phyloP scores from a whole-genome alignment of 2,329 filamentous ascomycete genomes.

The Chrysoporthe puriensis region DNA sequence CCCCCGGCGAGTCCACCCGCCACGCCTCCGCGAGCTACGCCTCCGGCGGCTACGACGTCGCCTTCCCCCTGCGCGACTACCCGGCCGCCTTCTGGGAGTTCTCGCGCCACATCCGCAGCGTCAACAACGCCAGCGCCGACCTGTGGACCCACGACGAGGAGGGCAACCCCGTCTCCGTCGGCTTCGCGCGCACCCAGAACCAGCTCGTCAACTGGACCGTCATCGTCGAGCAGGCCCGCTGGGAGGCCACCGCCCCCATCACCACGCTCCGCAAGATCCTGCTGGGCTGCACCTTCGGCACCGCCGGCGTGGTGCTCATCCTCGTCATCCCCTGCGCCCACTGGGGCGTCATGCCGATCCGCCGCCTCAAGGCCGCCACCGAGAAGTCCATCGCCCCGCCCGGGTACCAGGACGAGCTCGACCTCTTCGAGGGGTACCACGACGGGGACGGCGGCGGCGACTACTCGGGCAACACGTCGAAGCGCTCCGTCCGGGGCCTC shows the following conservation, averaged over 20 bases:
- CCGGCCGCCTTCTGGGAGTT: slow-evolving; percentile 66
- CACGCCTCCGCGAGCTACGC: slow-evolving; percentile 50
- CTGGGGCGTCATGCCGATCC: slow-evolving; percentile 78
- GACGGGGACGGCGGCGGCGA: slow-evolving; percentile 45
- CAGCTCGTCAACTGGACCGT: slow-evolving; percentile 80
- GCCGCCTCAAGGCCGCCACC: slow-evolving; percentile 74
- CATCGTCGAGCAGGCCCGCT: slow-evolving; percentile 74
- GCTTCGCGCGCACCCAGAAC: slow-evolving; percentile 72
- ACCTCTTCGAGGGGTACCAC: slow-evolving; percentile 46
- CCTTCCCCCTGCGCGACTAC: slow-evolving; percentile 65
- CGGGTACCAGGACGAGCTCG: slow-evolving; percentile 56
- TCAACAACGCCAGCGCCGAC: slow-evolving; percentile 70
- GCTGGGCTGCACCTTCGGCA: slow-evolving; percentile 83
- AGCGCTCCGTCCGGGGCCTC: slow-evolving; percentile 49
- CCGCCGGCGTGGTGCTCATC: slow-evolving; percentile 71
- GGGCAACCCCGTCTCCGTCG: slow-evolving; percentile 71
- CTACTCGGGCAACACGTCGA: slow-evolving; percentile 46
- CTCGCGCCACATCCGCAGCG: slow-evolving; percentile 48
- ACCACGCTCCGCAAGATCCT: slow-evolving; percentile 76
- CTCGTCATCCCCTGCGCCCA: slow-evolving; percentile 80
- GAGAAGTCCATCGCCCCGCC: slow-evolving; percentile 72
- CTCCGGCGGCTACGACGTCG: slow-evolving; percentile 46
- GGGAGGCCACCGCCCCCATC: slow-evolving; percentile 79
- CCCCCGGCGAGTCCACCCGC: slow-evolving; percentile 47
- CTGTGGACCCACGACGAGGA: slow-evolving; percentile 77